Conservation (phyloP, 352 stramenopile species). For the Phytophthora idaei region DNA sequence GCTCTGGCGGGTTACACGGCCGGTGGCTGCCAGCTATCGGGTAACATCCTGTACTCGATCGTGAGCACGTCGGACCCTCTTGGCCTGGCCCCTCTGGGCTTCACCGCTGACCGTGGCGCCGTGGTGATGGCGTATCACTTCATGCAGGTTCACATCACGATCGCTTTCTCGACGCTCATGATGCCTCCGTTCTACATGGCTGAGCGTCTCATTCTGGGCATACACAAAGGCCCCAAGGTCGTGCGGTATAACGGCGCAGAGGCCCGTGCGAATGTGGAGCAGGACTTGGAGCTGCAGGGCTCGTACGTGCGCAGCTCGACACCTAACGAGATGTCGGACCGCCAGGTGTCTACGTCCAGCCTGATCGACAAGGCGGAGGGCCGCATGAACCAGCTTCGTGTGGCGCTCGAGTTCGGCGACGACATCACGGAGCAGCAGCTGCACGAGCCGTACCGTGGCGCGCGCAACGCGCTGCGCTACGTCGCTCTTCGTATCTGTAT, state of each 20-base stretch:
- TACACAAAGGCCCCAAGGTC: constrained; percentile 50
- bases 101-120: constrained; percentile 45
- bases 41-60: constrained; percentile 62
- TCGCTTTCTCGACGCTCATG: constrained; percentile 56
- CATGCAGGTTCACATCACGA: constrained; percentile 57
- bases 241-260: constrained; percentile 31
- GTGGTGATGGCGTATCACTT: constrained; percentile 63
- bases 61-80: constrained; percentile 39
- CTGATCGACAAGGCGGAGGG: constrained; percentile 29
- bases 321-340: constrained; percentile 20
- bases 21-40: constrained; percentile 57
- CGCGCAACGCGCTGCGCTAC: constrained; percentile 18
- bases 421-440: constrained; percentile 36
- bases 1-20: constrained; percentile 47
- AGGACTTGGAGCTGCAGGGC: constrained; percentile 37
- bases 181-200: constrained; percentile 61
- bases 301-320: constrained; percentile 45
- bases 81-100: constrained; percentile 48
- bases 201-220: constrained; percentile 64
- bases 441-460: constrained; percentile 18
- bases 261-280: constrained; percentile 26
- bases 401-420: constrained; percentile 35
- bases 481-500: constrained; percentile 32
- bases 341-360: constrained; percentile 28
- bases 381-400: constrained; percentile 40